Conservation (phyloP, 208 protist species). For the Trypanosoma cruzi region DNA sequence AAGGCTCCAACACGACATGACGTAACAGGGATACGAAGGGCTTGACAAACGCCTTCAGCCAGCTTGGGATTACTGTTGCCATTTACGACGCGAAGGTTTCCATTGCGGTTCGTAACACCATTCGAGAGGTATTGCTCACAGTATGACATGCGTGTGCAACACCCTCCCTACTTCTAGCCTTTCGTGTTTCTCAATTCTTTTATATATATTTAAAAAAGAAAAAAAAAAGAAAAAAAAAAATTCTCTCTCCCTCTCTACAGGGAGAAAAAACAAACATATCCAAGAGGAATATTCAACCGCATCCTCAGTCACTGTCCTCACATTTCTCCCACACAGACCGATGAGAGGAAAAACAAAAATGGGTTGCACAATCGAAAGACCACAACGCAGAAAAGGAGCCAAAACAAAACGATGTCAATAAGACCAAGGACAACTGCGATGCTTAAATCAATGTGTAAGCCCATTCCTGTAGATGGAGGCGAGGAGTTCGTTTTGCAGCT, state of each 20-base stretch:
- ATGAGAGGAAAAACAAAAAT: not conserved
- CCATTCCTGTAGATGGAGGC: slow-evolving; percentile 21
- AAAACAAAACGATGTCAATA: not conserved
- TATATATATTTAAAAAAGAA: no score
- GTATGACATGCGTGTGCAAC: not conserved
- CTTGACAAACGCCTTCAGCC: slow-evolving; percentile 75
- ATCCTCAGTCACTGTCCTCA: no score
- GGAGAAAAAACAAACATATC: no score
- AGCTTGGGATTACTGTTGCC: slow-evolving; percentile 90
- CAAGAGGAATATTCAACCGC: no score
- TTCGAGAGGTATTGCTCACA: not conserved
- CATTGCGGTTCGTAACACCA: slow-evolving; percentile 47
- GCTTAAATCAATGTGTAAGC: not conserved
- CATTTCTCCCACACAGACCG: no score
- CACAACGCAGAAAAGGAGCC: not conserved
- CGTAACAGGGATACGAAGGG: slow-evolving; percentile 74
- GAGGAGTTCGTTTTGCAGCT: slow-evolving; percentile 34
- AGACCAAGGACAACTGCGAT: not conserved
- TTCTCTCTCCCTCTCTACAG: not conserved
- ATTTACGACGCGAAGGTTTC: slow-evolving; percentile 79
- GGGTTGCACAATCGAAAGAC: not conserved
- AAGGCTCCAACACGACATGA: slow-evolving; percentile 75
- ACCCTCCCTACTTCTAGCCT: no score
- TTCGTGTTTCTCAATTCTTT: no score
- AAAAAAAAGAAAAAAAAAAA: no score